A percentile compares a stretch with the other conserved stretches of the same genome.
These are phyloP conservation scores for Candida pseudoglaebosa DNA, from an alignment of 805 yeast genomes.

Conservation along the genomic window DNA sequence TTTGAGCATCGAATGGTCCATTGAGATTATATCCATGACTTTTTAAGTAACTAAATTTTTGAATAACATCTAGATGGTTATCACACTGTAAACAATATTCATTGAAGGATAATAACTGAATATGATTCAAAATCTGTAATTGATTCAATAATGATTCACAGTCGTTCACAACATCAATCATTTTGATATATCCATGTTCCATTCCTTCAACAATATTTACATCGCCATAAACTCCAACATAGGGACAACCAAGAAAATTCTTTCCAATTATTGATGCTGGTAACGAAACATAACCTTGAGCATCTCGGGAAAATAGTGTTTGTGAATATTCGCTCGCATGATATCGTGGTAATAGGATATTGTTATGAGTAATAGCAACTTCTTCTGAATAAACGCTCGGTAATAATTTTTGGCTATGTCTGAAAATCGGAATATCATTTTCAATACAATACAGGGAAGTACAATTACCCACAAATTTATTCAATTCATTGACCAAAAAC, in stretches of 20 bases:
- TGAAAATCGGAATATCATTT: slow-evolving; percentile 14
- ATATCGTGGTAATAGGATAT: slow-evolving; percentile 31
- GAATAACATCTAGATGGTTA: slow-evolving; percentile 5
- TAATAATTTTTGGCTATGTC: slow-evolving; percentile 17
- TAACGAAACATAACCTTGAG: slow-evolving; percentile 29
- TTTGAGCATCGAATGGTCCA: slow-evolving; percentile 23
- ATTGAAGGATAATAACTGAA: slow-evolving; percentile 1
- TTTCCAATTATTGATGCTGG: slow-evolving; percentile 31
- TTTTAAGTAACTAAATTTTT: slow-evolving; percentile 23
- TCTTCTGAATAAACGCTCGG: slow-evolving; percentile 1
- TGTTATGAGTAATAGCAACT: slow-evolving; percentile 28
- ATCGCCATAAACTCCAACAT: slow-evolving; percentile 12
- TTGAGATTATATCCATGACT: slow-evolving; percentile 31
- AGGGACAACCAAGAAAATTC: slow-evolving; percentile 22
- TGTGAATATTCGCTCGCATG: slow-evolving; percentile 34
- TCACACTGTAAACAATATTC: slow-evolving; percentile 3
- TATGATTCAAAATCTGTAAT: slow-evolving; percentile 31
- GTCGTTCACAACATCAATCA: slow-evolving; percentile 19
- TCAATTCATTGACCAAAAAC: slow-evolving; percentile 25
- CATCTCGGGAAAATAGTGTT: slow-evolving; percentile 33
- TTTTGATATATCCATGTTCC: slow-evolving; percentile 23
- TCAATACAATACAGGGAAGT: slow-evolving; percentile 19
- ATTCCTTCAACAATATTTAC: slow-evolving; percentile 25
- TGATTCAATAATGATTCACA: slow-evolving; percentile 31
- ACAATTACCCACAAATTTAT: slow-evolving; percentile 21